Evolutionary conservation across 164 flowering plant species (phyloP).

Genomic region (Aristolochia californica): DNA sequence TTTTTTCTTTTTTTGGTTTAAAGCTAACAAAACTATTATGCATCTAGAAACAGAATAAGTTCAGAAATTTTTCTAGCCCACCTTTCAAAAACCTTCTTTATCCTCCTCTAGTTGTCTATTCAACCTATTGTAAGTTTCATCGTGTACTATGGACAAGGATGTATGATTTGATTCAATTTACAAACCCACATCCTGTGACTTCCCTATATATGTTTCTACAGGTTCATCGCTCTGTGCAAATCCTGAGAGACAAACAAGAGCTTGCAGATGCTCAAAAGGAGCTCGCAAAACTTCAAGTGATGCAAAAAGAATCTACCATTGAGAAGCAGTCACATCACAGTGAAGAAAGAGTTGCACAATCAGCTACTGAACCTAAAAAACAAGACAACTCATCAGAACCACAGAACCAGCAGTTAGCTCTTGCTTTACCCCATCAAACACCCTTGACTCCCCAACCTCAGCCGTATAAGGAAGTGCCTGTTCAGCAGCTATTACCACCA

Average conservation of each 20-base stretch:
- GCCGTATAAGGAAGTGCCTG: conserved; percentile 17
- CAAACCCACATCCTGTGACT: neutral
- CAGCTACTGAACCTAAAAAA: conserved; percentile 25
- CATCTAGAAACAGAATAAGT: too few species aligned
- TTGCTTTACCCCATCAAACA: conserved; percentile 67
- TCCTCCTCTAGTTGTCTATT: neutral
- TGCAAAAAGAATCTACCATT: conserved; percentile 20
- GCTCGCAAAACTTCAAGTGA: conserved; percentile 75
- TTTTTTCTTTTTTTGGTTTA: too few species aligned
- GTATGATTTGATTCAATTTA: too few species aligned
- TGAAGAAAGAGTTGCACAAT: conserved; percentile 32
- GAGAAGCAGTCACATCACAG: conserved; percentile 32
- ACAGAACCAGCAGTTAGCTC: conserved; percentile 67
- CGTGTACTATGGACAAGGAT: too few species aligned
- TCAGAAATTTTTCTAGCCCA: too few species aligned
- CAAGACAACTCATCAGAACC: conserved; percentile 35
- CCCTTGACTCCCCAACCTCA: conserved; percentile 35
- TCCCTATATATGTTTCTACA: conserved; percentile 15
- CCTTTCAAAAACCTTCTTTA: neutral
- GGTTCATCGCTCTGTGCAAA: conserved; percentile 91
- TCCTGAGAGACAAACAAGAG: conserved; percentile 92
- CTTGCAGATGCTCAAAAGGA: conserved; percentile 87
- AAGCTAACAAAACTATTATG: too few species aligned
- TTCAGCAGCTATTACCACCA: conserved; percentile 19
- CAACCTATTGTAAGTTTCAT: neutral